These are phyloP conservation scores for Osmanthus fragrans DNA, from an alignment of 257 asterid species.

Conservation along the genomic window DNA sequence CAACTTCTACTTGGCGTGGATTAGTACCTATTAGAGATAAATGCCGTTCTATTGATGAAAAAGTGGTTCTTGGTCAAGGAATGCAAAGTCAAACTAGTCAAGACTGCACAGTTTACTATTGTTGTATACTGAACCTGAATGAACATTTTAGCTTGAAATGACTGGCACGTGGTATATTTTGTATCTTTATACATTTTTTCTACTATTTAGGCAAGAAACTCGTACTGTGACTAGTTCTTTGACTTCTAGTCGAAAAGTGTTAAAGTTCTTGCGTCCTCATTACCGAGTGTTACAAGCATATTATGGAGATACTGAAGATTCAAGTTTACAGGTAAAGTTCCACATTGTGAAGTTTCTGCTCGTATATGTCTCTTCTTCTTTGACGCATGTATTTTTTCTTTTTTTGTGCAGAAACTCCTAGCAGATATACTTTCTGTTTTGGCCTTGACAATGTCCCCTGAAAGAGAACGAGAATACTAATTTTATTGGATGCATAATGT, in stretches of 20 bases:
- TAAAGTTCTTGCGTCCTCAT: conserved; percentile 93
- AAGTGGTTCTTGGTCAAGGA: no score
- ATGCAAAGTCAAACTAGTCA: no score
- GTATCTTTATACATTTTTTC: background rate
- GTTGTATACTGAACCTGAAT: background rate
- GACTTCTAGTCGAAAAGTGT: conserved; percentile 94
- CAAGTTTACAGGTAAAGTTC: conserved; percentile 64
- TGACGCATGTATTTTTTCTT: background rate
- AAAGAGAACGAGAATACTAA: conserved; percentile 77
- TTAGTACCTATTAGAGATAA: no score
- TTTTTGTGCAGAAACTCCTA: conserved; percentile 55
- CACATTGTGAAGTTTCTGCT: conserved; percentile 4
- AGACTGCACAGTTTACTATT: no score
- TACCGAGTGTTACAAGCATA: conserved; percentile 73
- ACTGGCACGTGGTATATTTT: conserved; percentile 4
- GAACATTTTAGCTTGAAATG: background rate
- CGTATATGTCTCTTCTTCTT: background rate
- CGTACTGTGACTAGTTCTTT: conserved; percentile 90
- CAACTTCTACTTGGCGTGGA: background rate
- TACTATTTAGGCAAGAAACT: conserved; percentile 69
- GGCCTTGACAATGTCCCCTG: conserved; percentile 97
- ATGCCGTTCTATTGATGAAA: no score
- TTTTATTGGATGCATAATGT: background rate
- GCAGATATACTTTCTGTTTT: conserved; percentile 94
- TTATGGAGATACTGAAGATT: conserved; percentile 66